These are phyloP conservation scores for Porphyrellus cyaneotinctus DNA, from an alignment of 768 basidiomycete species.

Conservation along the genomic window DNA sequence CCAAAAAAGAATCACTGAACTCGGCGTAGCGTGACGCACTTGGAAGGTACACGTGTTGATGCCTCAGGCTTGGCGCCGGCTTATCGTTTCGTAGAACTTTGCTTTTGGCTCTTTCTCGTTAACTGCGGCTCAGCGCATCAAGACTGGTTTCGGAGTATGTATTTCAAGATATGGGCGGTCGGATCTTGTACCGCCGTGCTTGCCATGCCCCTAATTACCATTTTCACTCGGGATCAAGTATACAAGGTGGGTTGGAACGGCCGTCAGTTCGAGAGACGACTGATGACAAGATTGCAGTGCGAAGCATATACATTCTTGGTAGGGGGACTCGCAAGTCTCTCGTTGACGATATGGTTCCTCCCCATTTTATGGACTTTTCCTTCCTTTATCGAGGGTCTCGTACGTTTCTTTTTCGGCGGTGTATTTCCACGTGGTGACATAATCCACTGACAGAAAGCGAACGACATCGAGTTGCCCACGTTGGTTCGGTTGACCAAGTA, in stretches of 20 bases:
- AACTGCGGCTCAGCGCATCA: slow-evolving; percentile 57
- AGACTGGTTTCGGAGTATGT: slow-evolving; percentile 73
- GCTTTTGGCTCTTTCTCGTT: slow-evolving; percentile 84
- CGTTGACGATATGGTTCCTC: slow-evolving; percentile 69
- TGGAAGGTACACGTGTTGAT: slow-evolving; percentile 53
- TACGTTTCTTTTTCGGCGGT: slow-evolving; percentile 31
- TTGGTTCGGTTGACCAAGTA: slow-evolving; percentile 73
- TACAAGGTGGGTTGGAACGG: slow-evolving; percentile 44
- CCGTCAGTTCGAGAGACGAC: not conserved
- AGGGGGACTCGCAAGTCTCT: slow-evolving; percentile 65
- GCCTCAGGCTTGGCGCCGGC: not conserved
- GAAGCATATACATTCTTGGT: slow-evolving; percentile 68
- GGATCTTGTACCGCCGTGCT: slow-evolving; percentile 59
- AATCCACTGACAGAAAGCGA: slow-evolving; percentile 40
- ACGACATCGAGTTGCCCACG: slow-evolving; percentile 61
- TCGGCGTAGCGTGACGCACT: slow-evolving; percentile 63
- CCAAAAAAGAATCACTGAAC: not conserved
- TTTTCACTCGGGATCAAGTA: slow-evolving; percentile 55
- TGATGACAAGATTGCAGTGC: slow-evolving; percentile 39
- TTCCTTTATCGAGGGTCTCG: slow-evolving; percentile 55
- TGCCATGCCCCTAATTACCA: slow-evolving; percentile 69
- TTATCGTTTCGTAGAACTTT: slow-evolving; percentile 51
- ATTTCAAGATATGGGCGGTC: slow-evolving; percentile 70
- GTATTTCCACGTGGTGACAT: not conserved
- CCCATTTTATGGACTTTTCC: slow-evolving; percentile 74